Conservation (phyloP, 257 asterid genomes). For the Fraxinus pennsylvanica region DNA sequence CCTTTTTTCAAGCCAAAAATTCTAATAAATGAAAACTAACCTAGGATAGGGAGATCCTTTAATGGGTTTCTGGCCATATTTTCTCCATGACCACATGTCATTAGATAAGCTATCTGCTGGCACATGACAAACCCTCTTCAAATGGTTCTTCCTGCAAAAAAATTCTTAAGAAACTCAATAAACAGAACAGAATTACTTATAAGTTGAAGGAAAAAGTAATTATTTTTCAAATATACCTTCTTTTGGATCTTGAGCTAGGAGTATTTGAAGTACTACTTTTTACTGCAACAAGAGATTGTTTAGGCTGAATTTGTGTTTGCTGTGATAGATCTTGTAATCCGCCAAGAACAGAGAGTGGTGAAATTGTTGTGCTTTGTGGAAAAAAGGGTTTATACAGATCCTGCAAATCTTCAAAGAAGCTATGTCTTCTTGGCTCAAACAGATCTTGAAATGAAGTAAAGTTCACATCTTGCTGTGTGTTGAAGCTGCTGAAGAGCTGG, state of each 20-base stretch:
- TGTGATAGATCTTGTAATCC: conserved; percentile 63
- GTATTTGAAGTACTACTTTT: conserved; percentile 31
- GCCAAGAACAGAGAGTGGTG: conserved; percentile 65
- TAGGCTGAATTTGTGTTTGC: conserved; percentile 34
- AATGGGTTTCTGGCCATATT: conserved; percentile 95
- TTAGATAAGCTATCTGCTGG: conserved; percentile 80
- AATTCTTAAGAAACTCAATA: conserved; percentile 3
- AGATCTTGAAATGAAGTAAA: conserved; percentile 48
- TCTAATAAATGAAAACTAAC: conserved; percentile 24
- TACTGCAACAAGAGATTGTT: conserved; percentile 40
- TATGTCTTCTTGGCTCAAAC: conserved; percentile 38
- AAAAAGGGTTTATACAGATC: conserved; percentile 69
- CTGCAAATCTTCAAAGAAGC: conserved; percentile 44
- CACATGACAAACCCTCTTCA: conserved; percentile 75
- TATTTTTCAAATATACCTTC: conserved; percentile 52
- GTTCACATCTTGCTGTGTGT: conserved; percentile 38
- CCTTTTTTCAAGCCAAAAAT: not conserved
- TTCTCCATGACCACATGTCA: conserved; percentile 96
- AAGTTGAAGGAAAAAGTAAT: not conserved
- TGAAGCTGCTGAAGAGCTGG: conserved; percentile 20
- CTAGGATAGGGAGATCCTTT: conserved; percentile 98
- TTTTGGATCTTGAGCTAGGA: conserved; percentile 62
- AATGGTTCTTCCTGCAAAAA: conserved; percentile 61
- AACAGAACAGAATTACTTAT: conserved; percentile 13
- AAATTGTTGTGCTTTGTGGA: conserved; percentile 44